Conservation (phyloP, 352 stramenopile genomes). For the Pythium sukuiense region DNA sequence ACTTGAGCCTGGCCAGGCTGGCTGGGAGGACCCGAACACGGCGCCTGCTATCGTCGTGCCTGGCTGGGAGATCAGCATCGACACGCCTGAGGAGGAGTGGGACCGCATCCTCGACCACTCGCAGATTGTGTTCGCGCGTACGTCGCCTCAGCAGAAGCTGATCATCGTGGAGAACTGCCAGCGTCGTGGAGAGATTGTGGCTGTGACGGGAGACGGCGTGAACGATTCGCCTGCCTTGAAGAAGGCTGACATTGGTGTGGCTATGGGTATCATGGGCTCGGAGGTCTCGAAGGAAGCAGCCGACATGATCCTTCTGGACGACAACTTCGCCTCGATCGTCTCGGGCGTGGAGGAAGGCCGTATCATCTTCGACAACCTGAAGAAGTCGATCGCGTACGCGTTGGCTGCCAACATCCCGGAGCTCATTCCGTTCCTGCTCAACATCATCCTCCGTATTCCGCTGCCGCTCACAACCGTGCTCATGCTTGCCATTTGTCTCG, state of each 20-base stretch:
- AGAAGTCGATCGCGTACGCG: constrained; percentile 93
- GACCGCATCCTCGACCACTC: constrained; percentile 79
- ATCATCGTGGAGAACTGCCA: constrained; percentile 94
- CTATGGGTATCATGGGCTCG: constrained; percentile 97
- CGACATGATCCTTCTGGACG: constrained; percentile 96
- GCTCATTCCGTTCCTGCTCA: constrained; percentile 81
- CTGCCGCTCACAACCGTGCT: constrained; percentile 89
- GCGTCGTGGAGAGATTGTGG: constrained; percentile 84
- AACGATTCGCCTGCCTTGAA: constrained; percentile 97
- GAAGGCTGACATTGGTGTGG: constrained; percentile 96
- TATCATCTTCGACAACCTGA: constrained; percentile 95
- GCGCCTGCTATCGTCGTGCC: constrained; percentile 83
- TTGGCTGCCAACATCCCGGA: constrained; percentile 92
- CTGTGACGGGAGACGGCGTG: constrained; percentile 97
- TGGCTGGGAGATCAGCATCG: constrained; percentile 75
- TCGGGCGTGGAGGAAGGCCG: constrained; percentile 93
- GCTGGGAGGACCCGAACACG: constrained; percentile 74
- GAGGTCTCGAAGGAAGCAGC: constrained; percentile 94
- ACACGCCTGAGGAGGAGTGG: constrained; percentile 83
- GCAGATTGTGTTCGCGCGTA: constrained; percentile 96
- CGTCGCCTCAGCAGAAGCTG: constrained; percentile 94
- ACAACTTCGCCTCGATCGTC: constrained; percentile 98
- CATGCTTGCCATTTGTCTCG: constrained; percentile 91
- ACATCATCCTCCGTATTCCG: constrained; percentile 85
- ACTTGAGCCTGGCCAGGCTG: constrained; percentile 57